phyloP scores from a whole-genome alignment of 2,329 filamentous ascomycete genomes.

The Nemania bipapillata region DNA sequence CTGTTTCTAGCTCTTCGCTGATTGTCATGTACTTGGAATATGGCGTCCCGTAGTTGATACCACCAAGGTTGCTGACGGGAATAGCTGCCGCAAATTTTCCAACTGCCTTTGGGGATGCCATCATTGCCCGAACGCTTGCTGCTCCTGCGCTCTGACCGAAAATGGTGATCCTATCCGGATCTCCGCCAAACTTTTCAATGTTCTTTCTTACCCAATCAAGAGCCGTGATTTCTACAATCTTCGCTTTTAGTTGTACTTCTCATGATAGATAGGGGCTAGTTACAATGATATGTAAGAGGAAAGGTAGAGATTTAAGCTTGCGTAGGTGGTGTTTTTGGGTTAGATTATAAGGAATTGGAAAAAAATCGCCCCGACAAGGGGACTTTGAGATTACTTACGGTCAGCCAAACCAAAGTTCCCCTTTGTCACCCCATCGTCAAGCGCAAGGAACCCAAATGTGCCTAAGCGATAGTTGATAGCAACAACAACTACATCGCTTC shows the following conservation, averaged over 20 bases:
- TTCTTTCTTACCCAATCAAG: conserved; percentile 63
- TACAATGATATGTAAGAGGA: not conserved
- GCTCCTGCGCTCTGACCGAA: conserved; percentile 67
- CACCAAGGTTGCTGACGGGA: conserved; percentile 56
- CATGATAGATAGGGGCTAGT: not conserved
- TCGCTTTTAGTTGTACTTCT: not conserved
- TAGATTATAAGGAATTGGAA: not conserved
- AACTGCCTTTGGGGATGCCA: conserved; percentile 60
- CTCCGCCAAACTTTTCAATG: conserved; percentile 66
- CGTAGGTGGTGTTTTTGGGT: not conserved
- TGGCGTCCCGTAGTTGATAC: conserved; percentile 64
- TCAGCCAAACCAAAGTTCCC: conserved; percentile 64
- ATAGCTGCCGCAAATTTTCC: conserved; percentile 63
- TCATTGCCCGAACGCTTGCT: conserved; percentile 61
- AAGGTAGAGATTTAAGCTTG: not conserved
- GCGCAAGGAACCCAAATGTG: conserved; percentile 68
- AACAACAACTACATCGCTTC: conserved; percentile 69
- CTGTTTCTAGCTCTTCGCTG: conserved; percentile 60
- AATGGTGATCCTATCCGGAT: conserved; percentile 65
- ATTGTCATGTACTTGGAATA: conserved; percentile 70
- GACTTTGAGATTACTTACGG: conserved; percentile 37
- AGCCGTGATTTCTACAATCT: conserved; percentile 55
- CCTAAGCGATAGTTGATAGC: conserved; percentile 69
- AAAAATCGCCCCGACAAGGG: not conserved
- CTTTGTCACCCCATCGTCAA: conserved; percentile 58